These are phyloP conservation scores for Fusarium circinatum DNA, from an alignment of 2,329 filamentous ascomycete species.

Conservation along the genomic window DNA sequence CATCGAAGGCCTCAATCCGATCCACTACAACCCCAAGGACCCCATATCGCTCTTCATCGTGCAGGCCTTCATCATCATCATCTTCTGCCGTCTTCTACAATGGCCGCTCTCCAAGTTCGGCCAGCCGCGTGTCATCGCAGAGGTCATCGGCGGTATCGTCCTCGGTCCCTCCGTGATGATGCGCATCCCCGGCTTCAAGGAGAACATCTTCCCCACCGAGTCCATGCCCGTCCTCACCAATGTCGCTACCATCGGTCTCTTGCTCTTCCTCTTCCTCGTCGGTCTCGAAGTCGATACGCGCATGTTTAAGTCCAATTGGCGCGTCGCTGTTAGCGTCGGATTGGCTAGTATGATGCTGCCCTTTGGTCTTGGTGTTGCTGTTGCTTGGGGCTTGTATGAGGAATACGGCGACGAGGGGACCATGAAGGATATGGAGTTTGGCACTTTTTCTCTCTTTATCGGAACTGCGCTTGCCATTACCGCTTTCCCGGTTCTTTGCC, in stretches of 20 bases:
- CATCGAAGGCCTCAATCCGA: constrained; percentile 75
- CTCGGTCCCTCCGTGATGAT: constrained; percentile 90
- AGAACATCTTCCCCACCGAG: constrained; percentile 77
- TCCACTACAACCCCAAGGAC: constrained; percentile 74
- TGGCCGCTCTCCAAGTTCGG: constrained; percentile 80
- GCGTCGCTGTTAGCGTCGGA: constrained; percentile 79
- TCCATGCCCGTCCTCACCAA: constrained; percentile 81
- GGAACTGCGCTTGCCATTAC: constrained; percentile 95
- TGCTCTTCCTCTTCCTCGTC: constrained; percentile 88
- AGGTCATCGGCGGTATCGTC: constrained; percentile 86
- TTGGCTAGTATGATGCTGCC: constrained; percentile 83
- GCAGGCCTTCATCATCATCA: constrained; percentile 57
- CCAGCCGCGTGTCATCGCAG: constrained; percentile 84
- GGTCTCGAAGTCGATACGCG: constrained; percentile 87
- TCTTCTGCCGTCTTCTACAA: constrained; percentile 67
- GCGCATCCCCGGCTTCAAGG: constrained; percentile 80
- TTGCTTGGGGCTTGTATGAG: constrained; percentile 83
- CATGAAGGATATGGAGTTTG: constrained; percentile 58
- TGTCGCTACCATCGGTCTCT: constrained; percentile 83
- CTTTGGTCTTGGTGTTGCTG: constrained; percentile 82
- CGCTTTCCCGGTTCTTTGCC: constrained; percentile 89
- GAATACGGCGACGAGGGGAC: constrained; percentile 67
- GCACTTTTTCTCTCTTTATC: constrained; percentile 76
- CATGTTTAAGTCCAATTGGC: constrained; percentile 83
- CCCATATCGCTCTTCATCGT: constrained; percentile 65